Evolutionary conservation across 1,284 basidiomycete species (phyloP).

Genomic region (Athelia psychrophila): DNA sequence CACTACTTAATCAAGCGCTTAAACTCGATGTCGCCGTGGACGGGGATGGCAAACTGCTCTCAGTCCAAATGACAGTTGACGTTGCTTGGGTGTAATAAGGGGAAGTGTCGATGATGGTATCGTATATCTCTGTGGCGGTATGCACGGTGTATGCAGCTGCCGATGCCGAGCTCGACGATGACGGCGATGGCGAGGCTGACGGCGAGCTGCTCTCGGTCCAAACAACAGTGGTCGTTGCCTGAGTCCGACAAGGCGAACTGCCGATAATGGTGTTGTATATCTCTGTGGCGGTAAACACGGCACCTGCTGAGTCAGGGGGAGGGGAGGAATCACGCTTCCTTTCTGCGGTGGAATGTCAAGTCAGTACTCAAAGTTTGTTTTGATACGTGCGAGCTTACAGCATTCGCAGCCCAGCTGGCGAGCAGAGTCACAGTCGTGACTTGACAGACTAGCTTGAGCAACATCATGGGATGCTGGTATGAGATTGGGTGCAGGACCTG

Average conservation of each 20-base stretch:
- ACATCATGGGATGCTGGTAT: no score
- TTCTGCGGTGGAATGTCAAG: no score
- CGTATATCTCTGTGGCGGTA: neutral
- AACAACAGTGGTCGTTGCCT: neutral
- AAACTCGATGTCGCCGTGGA: no score
- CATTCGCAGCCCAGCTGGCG: no score
- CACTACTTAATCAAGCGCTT: no score
- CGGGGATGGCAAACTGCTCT: neutral
- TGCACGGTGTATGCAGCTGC: no score
- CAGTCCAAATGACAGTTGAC: neutral
- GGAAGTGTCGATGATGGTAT: neutral
- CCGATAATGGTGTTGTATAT: slow-evolving; percentile 1
- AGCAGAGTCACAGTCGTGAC: no score
- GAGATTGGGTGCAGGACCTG: no score
- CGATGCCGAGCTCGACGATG: neutral
- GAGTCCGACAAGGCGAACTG: neutral
- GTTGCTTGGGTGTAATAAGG: neutral
- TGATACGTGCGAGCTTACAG: no score
- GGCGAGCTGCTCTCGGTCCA: neutral
- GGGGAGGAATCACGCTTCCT: neutral
- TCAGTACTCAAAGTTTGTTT: no score
- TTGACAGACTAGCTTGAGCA: no score
- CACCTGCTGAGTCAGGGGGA: neutral
- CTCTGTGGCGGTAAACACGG: neutral
- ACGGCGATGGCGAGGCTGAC: neutral